Conservation (phyloP, 108 stramenopile species). For the Stephanodiscus minutulus region DNA sequence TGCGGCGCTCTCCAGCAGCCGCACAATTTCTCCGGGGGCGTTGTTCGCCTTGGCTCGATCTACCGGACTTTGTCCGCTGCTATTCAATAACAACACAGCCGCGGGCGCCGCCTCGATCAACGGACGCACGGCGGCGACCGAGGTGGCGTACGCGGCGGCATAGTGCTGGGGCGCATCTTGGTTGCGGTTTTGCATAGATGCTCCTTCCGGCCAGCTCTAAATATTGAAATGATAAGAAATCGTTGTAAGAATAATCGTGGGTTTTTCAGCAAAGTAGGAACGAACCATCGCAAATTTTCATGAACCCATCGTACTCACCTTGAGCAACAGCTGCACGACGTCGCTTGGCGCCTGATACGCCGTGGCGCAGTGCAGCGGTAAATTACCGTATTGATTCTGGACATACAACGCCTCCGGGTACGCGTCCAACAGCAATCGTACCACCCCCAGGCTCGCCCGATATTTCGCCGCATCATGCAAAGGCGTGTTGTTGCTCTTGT, state of each 20-base stretch:
- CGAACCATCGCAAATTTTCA: not conserved
- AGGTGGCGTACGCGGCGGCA: slow-evolving; percentile 48
- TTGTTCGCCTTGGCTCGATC: slow-evolving; percentile 58
- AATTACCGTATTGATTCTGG: slow-evolving; percentile 56
- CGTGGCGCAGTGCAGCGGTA: slow-evolving; percentile 54
- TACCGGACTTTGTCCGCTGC: slow-evolving; percentile 55
- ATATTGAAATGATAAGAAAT: not conserved
- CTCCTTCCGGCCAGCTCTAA: slow-evolving; percentile 45
- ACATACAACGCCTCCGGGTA: slow-evolving; percentile 50
- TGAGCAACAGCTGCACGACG: slow-evolving; percentile 40
- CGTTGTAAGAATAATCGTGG: not conserved
- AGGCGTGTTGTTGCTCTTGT: slow-evolving; percentile 59
- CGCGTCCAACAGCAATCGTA: slow-evolving; percentile 49
- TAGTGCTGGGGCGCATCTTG: slow-evolving; percentile 53
- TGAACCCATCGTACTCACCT: slow-evolving; percentile 7
- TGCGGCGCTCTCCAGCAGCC: slow-evolving; percentile 39
- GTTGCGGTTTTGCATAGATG: slow-evolving; percentile 51
- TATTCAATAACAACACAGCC: slow-evolving; percentile 48
- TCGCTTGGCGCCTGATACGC: slow-evolving; percentile 51
- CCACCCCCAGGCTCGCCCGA: slow-evolving; percentile 47
- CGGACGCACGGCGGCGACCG: slow-evolving; percentile 30
- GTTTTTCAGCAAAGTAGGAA: not conserved
- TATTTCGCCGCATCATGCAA: slow-evolving; percentile 72
- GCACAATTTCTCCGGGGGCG: slow-evolving; percentile 36
- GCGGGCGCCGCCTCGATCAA: slow-evolving; percentile 52